Evolutionary conservation across 1,284 basidiomycete genomes (phyloP), one percentile per base, ranked within the genome.

Genomic region (Boletus smithii): DNA sequence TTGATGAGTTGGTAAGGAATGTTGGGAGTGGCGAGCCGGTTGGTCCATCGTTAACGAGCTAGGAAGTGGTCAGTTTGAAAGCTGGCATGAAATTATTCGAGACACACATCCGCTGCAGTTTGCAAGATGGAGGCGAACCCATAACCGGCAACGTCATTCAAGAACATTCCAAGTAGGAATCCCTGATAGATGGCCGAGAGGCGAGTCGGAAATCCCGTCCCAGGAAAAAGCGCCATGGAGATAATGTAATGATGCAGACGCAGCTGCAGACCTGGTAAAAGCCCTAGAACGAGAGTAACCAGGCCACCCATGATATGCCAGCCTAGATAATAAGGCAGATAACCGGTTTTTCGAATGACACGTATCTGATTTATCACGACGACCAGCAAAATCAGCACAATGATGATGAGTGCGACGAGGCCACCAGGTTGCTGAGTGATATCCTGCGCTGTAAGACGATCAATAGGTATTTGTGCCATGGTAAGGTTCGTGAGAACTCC

Each of bases 281-380:
- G 73, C 1, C 85, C 78, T 26, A 92, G 66, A 5, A 93, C 77
- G 8, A 88, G 66, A 13, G 79, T 64, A 31, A 85, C 72, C 13
- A 90, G 63, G 1, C 80, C 90, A 4, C 87, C 88, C 9, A 76
- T 59, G 24, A 81, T 66, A 60, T 87, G 86, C 83, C 87, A 88
- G 6, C 71, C 73, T 17, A 81, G 56, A 61, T 92, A 93, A 59
- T 84, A 77, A 4, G 83, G 81, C 24, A 95, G 69, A 79, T 83
- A 88, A 0, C 91, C 90, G 0, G 87, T 90, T 65, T 86, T 85
- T 42, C 91, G 80, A 48, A 93, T 87, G 34, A 92, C 81, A n/a
- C 88, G 75, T 6, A 88, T 61, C 68, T 95, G 91, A 61, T 92
- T 92, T 42, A 88, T 56, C 14, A 77, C 79, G 27, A 85, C 65